These are phyloP conservation scores for Metschnikowia proteae DNA, from an alignment of 805 yeast genomes.

Conservation along the genomic window DNA sequence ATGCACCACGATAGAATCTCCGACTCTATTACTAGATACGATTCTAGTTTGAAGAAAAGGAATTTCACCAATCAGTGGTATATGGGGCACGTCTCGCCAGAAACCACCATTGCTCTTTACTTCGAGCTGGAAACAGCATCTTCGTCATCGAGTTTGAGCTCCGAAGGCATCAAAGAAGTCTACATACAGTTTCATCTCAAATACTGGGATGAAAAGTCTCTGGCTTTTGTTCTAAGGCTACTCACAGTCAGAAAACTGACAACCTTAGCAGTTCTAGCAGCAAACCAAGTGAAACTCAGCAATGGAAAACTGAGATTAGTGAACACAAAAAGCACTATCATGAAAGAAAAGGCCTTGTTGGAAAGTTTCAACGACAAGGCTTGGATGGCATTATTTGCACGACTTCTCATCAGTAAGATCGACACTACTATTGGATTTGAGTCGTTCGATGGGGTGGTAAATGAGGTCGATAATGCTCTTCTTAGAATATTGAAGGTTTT, in stretches of 20 bases:
- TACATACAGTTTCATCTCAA: constrained; percentile 32
- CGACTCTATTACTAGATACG: constrained; percentile 30
- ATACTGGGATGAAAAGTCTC: constrained; percentile 23
- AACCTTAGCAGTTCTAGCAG: constrained; percentile 20
- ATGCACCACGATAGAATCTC: constrained; percentile 30
- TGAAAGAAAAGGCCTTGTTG: constrained; percentile 26
- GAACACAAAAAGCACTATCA: constrained; percentile 19
- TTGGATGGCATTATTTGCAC: constrained; percentile 29
- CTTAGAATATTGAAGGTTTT: constrained; percentile 26
- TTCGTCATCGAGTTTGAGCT: constrained; percentile 18
- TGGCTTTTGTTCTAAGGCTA: constrained; percentile 26
- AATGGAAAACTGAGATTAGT: constrained; percentile 15
- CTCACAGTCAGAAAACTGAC: constrained; percentile 30
- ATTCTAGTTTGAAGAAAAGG: constrained; percentile 28
- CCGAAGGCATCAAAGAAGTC: constrained; percentile 20
- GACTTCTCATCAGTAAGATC: constrained; percentile 32
- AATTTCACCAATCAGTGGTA: constrained; percentile 40
- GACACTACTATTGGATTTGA: constrained; percentile 35
- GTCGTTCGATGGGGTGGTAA: constrained; percentile 25
- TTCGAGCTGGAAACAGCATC: constrained; percentile 33
- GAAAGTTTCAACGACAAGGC: constrained; percentile 31
- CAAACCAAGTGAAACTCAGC: constrained; percentile 15
- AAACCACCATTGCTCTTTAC: constrained; percentile 27
- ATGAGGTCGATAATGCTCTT: constrained; percentile 25
- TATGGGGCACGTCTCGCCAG: constrained; percentile 20